Conservation (phyloP, 257 asterid genomes). For the Solanum tarijense region DNA sequence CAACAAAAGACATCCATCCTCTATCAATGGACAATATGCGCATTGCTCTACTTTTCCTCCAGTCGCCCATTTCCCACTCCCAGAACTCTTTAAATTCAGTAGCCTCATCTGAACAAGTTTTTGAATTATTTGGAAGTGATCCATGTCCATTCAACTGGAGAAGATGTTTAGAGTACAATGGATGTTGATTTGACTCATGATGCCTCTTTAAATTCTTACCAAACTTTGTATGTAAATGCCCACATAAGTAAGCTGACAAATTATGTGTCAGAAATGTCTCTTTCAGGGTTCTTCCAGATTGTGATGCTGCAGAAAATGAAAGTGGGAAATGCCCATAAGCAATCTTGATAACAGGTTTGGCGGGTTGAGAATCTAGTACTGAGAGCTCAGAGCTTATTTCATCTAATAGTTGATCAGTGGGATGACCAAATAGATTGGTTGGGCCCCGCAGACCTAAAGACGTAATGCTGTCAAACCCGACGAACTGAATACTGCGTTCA, state of each 20-base stretch:
- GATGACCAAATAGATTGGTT: constrained; percentile 93
- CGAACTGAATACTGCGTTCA: constrained; percentile 61
- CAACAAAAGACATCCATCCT: constrained; percentile 68
- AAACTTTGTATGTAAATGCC: constrained; percentile 76
- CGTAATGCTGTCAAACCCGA: constrained; percentile 77
- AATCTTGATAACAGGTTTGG: constrained; percentile 45
- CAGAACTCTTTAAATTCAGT: constrained; percentile 46
- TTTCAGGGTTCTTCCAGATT: constrained; percentile 62
- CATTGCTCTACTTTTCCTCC: constrained; percentile 78
- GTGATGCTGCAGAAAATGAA: constrained; percentile 73
- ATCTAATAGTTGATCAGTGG: constrained; percentile 63
- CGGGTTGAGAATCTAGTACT: constrained; percentile 45
- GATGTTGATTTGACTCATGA: constrained; percentile 33
- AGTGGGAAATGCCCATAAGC: constrained; percentile 92
- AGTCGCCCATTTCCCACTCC: constrained; percentile 98
- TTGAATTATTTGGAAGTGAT: constrained; percentile 11
- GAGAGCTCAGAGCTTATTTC: constrained; percentile 60
- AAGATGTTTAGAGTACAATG: constrained; percentile 20
- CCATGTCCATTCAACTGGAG: constrained; percentile 59
- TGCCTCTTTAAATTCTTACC: constrained; percentile 76
- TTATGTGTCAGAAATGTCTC: constrained; percentile 43
- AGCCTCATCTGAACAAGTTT: constrained; percentile 24
- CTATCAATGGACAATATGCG: constrained; percentile 78
- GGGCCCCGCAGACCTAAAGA: constrained; percentile 84
- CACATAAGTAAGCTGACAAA: constrained; percentile 70